Evolutionary conservation across 129 eudicot genomes (phyloP).

Genomic region (Pulicaria dysenterica): DNA sequence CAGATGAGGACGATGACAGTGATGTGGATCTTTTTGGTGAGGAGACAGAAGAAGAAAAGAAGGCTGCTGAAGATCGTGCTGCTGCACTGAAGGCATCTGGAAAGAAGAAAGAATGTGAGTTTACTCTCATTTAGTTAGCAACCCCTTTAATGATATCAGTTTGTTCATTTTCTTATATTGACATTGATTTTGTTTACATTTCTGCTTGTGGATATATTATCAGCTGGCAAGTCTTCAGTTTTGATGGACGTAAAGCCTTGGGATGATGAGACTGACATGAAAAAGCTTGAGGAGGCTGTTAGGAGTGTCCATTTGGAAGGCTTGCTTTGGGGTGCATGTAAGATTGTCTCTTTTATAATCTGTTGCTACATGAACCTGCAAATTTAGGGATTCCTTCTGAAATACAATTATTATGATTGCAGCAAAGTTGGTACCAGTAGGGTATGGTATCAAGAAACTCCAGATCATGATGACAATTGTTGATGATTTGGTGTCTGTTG

Average conservation of each 20-base stretch:
- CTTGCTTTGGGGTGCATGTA: conserved; percentile 49
- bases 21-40: conserved; percentile 93
- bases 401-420: conserved; percentile 17
- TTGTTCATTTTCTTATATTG: neutral
- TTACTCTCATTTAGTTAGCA: neutral
- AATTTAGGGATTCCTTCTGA: neutral
- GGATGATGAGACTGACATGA: conserved; percentile 47
- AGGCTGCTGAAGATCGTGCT: conserved; percentile 92
- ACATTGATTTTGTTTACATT: conserved; percentile 3
- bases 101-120: conserved; percentile 95
- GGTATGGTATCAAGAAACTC: conserved; percentile 96
- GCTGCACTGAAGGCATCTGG: conserved; percentile 78
- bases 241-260: conserved; percentile 42
- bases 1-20: conserved; percentile 79
- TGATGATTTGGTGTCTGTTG: conserved; percentile 93
- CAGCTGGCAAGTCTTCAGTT: conserved; percentile 73
- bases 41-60: conserved; percentile 98
- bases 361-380: neutral
- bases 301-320: conserved; percentile 44
- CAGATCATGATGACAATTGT: conserved; percentile 90
- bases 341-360: conserved; percentile 30
- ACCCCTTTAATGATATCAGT: neutral
- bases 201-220: conserved; percentile 8
- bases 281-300: conserved; percentile 46
- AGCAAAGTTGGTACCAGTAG: conserved; percentile 92